Base-by-base conservation (phyloP, 176 grass and related monocot species). In the maize (Zea mays) region DNA sequence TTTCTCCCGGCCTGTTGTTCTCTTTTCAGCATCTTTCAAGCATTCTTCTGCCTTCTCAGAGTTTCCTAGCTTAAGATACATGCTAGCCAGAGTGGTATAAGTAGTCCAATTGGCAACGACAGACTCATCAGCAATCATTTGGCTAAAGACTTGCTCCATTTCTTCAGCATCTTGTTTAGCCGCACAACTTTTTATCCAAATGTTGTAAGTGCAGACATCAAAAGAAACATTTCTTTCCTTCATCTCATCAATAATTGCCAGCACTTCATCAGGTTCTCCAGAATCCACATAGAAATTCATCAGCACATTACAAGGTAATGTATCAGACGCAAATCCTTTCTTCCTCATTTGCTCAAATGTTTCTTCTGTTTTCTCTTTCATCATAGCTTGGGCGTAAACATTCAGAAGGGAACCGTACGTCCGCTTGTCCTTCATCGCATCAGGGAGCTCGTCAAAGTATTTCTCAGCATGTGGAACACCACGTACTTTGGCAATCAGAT, bases 31-130 rank as follows among this genome's bases (percentile, higher is more conserved):
- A 79, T 90, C 91, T 80, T 87, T 92, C 71, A 90, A 67, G 68
- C 70, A 90, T 84, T 82, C 82, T 81, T 92, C 88, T 54, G 95
- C 91, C 65, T 97, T 97, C 44, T 86, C 85, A 50, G 88, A 77
- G 72, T 88, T 85, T 34, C 74, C 82, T 13, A 92, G 33, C 86
- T 86, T 94, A 62, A 90, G 88, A 65, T 94, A 84, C 89, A 88
- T 97, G 72, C 86, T 92, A 86, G 91, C 89, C 68, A 97, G 85
- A 74, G 89, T 92, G 33, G 89, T 90, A 52, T 92, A 94, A 76
- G 86, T 94, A 64, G 95, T 94, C 89, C 95, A 97, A 79, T 90
- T 97, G 9, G 95, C 82, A 77, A 92, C 85, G 59, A 97, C 79
- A 8, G 66, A 83, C 46, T 87, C 86, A 70, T 97, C 87, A 27